Evolutionary conservation across 768 basidiomycete genomes (phyloP), one percentile per base, ranked within the genome.

Genomic region (Neoboletus brunneissimus): DNA sequence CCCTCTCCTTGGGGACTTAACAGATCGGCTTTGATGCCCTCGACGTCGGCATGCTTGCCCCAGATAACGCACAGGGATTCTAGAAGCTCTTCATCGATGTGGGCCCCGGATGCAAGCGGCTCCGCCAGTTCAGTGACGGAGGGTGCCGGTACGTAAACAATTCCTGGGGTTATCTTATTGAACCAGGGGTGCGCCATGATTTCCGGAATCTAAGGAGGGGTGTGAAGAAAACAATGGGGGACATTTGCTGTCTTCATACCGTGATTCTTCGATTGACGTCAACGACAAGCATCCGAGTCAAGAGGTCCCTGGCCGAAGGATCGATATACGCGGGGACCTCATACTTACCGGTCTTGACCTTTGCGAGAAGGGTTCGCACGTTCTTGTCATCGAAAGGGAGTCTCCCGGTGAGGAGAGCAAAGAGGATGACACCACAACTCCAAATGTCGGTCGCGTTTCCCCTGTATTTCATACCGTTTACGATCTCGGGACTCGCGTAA

Each of bases 401-500:
- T 53, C 89, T 78, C 12, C 95, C 94, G 31, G 92, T 91, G 40
- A 97, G 80, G 46, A 98, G 82, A 31, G 94, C 91, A 71, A 83
- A 97, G 48, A 97, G 83, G 62, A 96, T 94, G 44, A 98, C 91
- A 23, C 95, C 95, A 58, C 94, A 94, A 63, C 93, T 95, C 94
- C 94, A 98, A 65, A 98, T 91, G 72, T 97, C 95, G 3, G 93
- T 91, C 6, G 91, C 88, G 41, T 86, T 88, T 35, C 95, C 95
- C 71, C 86, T 81, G 71, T 97, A 98, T 65, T 85, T 86, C 73
- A 86, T 79, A 10, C 94, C 94, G 54, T 91, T 88, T 60, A 98
- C 93, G 67, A 98, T 94, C 76, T 98, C 95, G 2, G 96, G 96
- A 66, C 89, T 91, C 5, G 94, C 96, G 60, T 98, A 98, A 72